phyloP scores from a whole-genome alignment of 139 green algal genomes.

The Pycnococcus provasolii region DNA sequence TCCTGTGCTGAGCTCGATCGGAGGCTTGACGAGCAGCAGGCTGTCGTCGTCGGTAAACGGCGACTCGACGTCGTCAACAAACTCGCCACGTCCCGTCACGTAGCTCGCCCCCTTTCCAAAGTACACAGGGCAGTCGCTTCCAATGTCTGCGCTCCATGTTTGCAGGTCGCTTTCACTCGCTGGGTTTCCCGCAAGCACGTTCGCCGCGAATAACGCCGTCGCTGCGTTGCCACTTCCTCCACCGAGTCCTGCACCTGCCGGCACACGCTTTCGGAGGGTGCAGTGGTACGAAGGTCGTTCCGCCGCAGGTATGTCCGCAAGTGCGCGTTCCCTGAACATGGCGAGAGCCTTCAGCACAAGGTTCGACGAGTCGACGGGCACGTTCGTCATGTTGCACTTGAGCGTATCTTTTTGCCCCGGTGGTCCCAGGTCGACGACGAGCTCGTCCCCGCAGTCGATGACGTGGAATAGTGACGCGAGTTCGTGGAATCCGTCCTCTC shows the following conservation, averaged over 20 bases:
- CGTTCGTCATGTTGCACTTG: slow-evolving; percentile 58
- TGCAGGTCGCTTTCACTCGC: slow-evolving; percentile 67
- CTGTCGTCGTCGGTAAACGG: slow-evolving; percentile 66
- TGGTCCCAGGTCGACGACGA: slow-evolving; percentile 57
- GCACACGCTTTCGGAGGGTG: slow-evolving; percentile 76
- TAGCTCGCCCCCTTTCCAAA: slow-evolving; percentile 87
- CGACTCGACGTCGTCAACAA: slow-evolving; percentile 79
- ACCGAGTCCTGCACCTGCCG: slow-evolving; percentile 83
- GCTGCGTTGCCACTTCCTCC: slow-evolving; percentile 91
- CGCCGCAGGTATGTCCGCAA: background rate
- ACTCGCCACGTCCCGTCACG: slow-evolving; percentile 83
- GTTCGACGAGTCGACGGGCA: slow-evolving; percentile 86
- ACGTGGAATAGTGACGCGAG: slow-evolving; percentile 87
- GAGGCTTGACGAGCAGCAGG: slow-evolving; percentile 71
- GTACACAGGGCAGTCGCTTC: slow-evolving; percentile 92
- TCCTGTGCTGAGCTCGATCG: slow-evolving; percentile 51
- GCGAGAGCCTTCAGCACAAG: slow-evolving; percentile 58
- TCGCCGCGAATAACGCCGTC: slow-evolving; percentile 90
- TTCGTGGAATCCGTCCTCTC: slow-evolving; percentile 95
- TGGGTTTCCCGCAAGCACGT: slow-evolving; percentile 68
- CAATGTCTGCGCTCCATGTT: slow-evolving; percentile 84
- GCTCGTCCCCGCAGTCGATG: slow-evolving; percentile 86
- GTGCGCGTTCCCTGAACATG: slow-evolving; percentile 19
- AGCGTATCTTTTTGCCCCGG: slow-evolving; percentile 52
- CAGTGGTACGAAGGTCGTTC: background rate